Evolutionary conservation across 164 flowering plant species (phyloP).

Genomic region (Saururus chinensis): DNA sequence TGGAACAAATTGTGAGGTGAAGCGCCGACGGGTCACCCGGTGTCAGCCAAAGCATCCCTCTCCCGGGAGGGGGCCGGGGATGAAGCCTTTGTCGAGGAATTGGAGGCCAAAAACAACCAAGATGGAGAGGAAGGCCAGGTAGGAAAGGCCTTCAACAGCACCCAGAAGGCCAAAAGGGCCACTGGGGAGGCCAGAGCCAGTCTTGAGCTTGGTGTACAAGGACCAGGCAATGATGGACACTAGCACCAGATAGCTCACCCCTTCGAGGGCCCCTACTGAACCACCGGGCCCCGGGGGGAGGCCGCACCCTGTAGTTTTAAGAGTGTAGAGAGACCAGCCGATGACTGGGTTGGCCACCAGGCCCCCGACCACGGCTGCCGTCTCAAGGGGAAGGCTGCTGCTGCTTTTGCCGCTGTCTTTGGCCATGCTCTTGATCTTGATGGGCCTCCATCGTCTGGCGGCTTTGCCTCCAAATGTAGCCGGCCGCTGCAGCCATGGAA

Average conservation of each 20-base stretch:
- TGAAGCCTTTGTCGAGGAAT: conserved; percentile 51
- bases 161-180: conserved; percentile 89
- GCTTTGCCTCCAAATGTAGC: background rate
- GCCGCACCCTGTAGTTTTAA: conserved; percentile 91
- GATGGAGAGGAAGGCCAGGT: conserved; percentile 56
- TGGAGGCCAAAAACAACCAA: conserved; percentile 72
- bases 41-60: conserved; percentile 81
- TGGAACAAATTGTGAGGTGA: too few species aligned
- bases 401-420: conserved; percentile 27
- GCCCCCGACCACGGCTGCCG: conserved; percentile 59
- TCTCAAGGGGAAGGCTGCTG: conserved; percentile 26
- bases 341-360: conserved; percentile 71
- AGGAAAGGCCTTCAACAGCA: conserved; percentile 86
- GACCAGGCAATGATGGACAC: conserved; percentile 82
- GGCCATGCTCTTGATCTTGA: conserved; percentile 24
- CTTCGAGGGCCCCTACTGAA: conserved; percentile 87
- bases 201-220: conserved; percentile 64
- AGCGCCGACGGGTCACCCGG: too few species aligned
- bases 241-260: conserved; percentile 72
- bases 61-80: conserved; percentile 85
- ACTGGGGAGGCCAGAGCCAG: conserved; percentile 78
- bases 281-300: conserved; percentile 98
- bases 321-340: conserved; percentile 93
- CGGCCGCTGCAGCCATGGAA: background rate
- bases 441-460: background rate